These are phyloP conservation scores for Aspergillus sojae DNA, from an alignment of 2,329 filamentous ascomycete species.

Conservation along the genomic window DNA sequence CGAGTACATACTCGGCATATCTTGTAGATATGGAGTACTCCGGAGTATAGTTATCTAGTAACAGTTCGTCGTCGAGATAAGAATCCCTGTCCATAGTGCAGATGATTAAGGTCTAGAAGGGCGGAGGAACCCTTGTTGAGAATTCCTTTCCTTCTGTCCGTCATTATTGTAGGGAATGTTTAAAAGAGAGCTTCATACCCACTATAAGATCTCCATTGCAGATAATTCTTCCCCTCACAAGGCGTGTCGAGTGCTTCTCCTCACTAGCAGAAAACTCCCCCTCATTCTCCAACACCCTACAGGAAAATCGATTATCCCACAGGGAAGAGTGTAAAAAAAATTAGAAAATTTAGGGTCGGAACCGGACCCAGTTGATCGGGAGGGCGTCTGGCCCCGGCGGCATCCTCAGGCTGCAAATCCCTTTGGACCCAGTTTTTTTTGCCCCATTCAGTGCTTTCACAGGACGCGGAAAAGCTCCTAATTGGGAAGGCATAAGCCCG, in stretches of 20 bases:
- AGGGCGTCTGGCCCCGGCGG: neutral
- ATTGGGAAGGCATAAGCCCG: constrained; percentile 13
- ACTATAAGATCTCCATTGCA: neutral
- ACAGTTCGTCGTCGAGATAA: neutral
- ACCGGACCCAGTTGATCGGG: neutral
- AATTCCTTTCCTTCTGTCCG: neutral
- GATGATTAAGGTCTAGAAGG: neutral
- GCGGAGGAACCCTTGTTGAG: neutral
- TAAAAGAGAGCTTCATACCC: neutral
- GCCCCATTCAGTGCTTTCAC: too few species aligned
- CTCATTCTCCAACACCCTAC: constrained; percentile 8
- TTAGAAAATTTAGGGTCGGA: neutral
- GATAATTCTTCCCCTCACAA: constrained; percentile 19
- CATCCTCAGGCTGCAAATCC: constrained; percentile 6
- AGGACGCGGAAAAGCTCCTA: neutral
- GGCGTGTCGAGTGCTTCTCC: constrained; percentile 12
- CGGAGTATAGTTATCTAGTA: too few species aligned
- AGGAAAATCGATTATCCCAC: neutral
- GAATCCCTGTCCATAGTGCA: neutral
- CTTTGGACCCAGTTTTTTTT: constrained; percentile 2
- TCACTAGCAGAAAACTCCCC: constrained; percentile 12
- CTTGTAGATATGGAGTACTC: neutral
- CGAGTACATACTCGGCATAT: neutral
- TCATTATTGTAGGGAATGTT: neutral
- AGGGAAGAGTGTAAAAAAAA: neutral